These are phyloP conservation scores for Marasmius tenuissimus DNA, from an alignment of 1,284 basidiomycete genomes.

Conservation along the genomic window DNA sequence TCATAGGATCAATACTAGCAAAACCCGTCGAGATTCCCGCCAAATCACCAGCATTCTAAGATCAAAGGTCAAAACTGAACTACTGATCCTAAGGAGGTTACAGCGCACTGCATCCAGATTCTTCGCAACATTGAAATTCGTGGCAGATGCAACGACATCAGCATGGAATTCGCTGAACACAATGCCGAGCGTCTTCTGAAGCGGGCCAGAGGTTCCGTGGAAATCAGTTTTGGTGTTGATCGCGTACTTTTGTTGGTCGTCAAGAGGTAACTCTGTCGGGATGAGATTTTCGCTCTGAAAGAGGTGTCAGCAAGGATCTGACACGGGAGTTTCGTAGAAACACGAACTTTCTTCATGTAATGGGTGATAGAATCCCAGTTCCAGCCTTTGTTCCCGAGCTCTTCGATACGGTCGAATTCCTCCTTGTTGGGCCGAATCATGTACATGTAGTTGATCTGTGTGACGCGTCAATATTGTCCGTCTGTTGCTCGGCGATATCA, in stretches of 20 bases:
- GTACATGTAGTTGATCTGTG: neutral
- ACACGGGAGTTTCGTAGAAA: neutral
- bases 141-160: neutral
- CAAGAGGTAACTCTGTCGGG: neutral
- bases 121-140: neutral
- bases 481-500: neutral
- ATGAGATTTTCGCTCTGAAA: neutral
- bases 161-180: neutral
- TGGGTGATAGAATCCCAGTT: neutral
- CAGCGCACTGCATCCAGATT: neutral
- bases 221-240: neutral
- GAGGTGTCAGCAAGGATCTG: neutral
- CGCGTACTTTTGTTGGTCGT: neutral
- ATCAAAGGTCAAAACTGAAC: neutral
- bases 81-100: neutral
- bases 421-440: neutral
- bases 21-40: neutral
- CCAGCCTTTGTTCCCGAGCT: slow-evolving; percentile 2
- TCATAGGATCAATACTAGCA: neutral
- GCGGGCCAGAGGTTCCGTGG: neutral
- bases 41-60: slow-evolving; percentile 1
- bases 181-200: neutral
- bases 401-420: neutral
- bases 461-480: neutral
- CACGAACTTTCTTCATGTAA: slow-evolving; percentile 4